phyloP scores from a whole-genome alignment of 2,329 filamentous ascomycete genomes.

The Penicillium freii region DNA sequence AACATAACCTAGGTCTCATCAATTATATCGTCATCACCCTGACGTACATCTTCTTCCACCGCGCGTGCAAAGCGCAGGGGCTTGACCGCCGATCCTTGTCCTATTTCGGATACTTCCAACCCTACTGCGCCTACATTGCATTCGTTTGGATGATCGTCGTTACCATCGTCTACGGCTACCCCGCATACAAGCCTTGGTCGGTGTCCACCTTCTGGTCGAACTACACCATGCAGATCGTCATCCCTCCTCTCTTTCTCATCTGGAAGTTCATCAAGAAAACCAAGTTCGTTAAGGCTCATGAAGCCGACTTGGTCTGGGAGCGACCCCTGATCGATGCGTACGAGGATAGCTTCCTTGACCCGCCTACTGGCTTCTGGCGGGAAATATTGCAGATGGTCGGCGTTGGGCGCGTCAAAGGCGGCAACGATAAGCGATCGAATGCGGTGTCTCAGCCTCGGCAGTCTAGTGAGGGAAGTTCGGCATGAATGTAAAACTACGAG shows the following conservation, averaged over 20 bases:
- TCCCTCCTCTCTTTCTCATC: constrained; percentile 53
- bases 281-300: constrained; percentile 51
- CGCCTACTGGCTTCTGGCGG: constrained; percentile 55
- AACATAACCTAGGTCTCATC: constrained; percentile 40
- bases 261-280: constrained; percentile 67
- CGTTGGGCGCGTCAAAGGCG: constrained; percentile 16
- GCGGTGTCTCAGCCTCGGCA: not conserved
- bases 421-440: constrained; percentile 14
- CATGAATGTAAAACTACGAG: not conserved
- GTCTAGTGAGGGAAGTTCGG: not conserved
- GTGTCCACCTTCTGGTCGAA: constrained; percentile 49
- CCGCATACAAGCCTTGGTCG: constrained; percentile 48
- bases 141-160: constrained; percentile 27
- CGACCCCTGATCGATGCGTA: constrained; percentile 60
- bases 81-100: constrained; percentile 55
- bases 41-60: constrained; percentile 61
- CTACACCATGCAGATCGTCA: constrained; percentile 59
- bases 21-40: constrained; percentile 61
- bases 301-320: constrained; percentile 62
- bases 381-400: constrained; percentile 53
- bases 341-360: constrained; percentile 51
- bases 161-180: constrained; percentile 55
- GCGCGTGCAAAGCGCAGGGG: constrained; percentile 52
- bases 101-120: constrained; percentile 60
- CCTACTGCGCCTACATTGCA: constrained; percentile 49